Evolutionary conservation across 805 yeast species (phyloP).

Genomic region (Yarrowia sp.): DNA sequence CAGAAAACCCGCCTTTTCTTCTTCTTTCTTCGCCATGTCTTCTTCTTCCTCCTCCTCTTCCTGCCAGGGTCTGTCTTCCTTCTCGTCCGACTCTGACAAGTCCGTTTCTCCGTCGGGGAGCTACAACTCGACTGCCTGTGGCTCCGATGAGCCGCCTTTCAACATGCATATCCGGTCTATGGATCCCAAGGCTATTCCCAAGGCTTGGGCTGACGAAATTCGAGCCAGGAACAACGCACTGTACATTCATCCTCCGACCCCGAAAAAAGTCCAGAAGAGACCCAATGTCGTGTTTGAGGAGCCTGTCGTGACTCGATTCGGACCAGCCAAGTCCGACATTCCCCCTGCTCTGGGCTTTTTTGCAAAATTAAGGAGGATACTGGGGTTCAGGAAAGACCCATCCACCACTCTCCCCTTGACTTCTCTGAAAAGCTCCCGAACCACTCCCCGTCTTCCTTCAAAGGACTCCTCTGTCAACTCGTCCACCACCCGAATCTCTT

Average conservation of each 20-base stretch:
- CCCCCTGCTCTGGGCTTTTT: no score
- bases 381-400: not conserved
- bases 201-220: no score
- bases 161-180: no score
- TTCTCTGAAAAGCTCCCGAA: not conserved
- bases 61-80: constrained; percentile 4
- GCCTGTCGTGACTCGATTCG: no score
- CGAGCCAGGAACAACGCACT: no score
- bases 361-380: no score
- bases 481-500: not conserved
- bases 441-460: not conserved
- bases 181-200: no score
- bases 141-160: not conserved
- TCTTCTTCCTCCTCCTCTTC: not conserved
- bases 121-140: not conserved
- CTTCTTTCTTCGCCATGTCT: constrained; percentile 2
- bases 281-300: no score
- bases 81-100: not conserved
- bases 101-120: not conserved
- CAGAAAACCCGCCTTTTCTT: not conserved
- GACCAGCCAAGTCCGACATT: no score
- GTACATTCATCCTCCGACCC: no score
- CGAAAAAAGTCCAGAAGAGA: no score
- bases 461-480: not conserved
- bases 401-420: not conserved